Evolutionary conservation across 495 filamentous ascomycete genomes (phyloP), one percentile per base, ranked within the genome.

Genomic region (Rhizodiscina lignyota): DNA sequence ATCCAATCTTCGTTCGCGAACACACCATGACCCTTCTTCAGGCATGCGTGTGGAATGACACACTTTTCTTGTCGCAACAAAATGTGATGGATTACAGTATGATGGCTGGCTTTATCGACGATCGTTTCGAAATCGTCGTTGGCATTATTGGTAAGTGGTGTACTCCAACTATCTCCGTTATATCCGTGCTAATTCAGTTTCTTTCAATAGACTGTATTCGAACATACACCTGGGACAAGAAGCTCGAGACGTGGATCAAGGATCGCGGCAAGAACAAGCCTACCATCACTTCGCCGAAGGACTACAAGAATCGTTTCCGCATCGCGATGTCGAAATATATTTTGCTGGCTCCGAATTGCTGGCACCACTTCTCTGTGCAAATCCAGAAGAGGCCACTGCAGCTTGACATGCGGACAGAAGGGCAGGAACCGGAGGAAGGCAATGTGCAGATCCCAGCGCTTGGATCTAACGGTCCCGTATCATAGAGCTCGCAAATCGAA

Each of bases 221-320:
- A 26, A 99, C 89, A 0, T 99, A 94, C 50, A 99, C 89, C 10
- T 99, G 91, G 89, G 89, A 99, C 58, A 99, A 99, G 64, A 94
- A 91, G 48, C 68, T 99, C 6, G 89, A 99, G 58, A 85, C 77
- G 19, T 99, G 89, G 89, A 94, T 96, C 61, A 99, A 99, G 56
- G 81, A 91, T 48, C 75, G 86, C 22, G 86, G 85, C 33, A 77
- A 85, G 51, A 94, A 94, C 46, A 66, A 79, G 35, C 89, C 89
- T 6, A 99, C 89, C 0, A 85, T 99, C 18, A 99, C 89, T 21
- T 92, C 83, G 57, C 89, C 89, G 5, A 92, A 83, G 59, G 91
- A 99, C 57, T 96, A 99, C 53, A 89, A 94, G 58, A 81, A 77
- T 44, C 75, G 89, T 30, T 99, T 99, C 58, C 63, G 89, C 41